Evolutionary conservation across 192 early-diverging fungal species (phyloP).

Genomic region (Podila verticillata): DNA sequence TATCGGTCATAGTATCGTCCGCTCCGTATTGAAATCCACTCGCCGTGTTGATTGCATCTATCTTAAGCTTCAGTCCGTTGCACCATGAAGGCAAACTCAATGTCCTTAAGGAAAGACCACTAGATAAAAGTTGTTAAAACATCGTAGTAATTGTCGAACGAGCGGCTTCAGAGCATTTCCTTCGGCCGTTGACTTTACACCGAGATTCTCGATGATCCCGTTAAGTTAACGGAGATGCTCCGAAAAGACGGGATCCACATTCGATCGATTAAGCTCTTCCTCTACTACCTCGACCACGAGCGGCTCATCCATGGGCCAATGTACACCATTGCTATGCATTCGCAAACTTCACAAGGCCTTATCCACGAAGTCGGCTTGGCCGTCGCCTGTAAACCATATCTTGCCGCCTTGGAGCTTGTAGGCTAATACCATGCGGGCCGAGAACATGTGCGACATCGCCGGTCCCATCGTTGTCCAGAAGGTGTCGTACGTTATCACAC

Average conservation of each 20-base stretch:
- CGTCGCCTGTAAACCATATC: conserved; percentile 6
- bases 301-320: conserved; percentile 15
- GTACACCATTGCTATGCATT: conserved; percentile 3
- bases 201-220: conserved; percentile 10
- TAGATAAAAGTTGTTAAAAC: too few species aligned
- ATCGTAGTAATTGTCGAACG: conserved; percentile 24
- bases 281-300: conserved; percentile 21
- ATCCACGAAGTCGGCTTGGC: conserved; percentile 9
- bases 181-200: conserved; percentile 19
- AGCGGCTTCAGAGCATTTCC: conserved; percentile 25
- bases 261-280: conserved; percentile 4
- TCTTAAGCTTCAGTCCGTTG: conserved; percentile 21
- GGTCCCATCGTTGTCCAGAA: conserved; percentile 8
- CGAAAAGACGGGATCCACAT: conserved; percentile 1
- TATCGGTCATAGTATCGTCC: neutral
- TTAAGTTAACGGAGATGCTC: conserved; percentile 21
- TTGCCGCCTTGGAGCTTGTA: conserved; percentile 31
- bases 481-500: neutral
- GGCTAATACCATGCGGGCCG: conserved; percentile 36
- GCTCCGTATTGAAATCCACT: conserved; percentile 14
- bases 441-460: conserved; percentile 16
- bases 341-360: conserved; percentile 10
- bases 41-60: conserved; percentile 28
- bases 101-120: conserved; percentile 30
- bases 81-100: conserved; percentile 26